A percentile compares a stretch with the other conserved stretches of the same genome.
These are phyloP conservation scores for Phoma herbarum DNA, from an alignment of 2,329 filamentous ascomycete species.

Conservation along the genomic window DNA sequence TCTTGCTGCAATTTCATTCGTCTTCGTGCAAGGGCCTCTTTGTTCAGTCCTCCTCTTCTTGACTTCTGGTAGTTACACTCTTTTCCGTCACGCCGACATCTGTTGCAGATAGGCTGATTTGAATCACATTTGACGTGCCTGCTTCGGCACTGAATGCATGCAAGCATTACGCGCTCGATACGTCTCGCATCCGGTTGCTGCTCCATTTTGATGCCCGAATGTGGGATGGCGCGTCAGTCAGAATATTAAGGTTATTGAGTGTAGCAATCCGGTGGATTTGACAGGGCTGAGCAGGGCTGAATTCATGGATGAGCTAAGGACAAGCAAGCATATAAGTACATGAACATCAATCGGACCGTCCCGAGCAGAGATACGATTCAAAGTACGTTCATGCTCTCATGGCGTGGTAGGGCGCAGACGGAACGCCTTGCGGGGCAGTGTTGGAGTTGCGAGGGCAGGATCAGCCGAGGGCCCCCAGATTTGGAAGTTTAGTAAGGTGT, in stretches of 20 bases:
- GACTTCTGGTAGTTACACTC: constrained; percentile 47
- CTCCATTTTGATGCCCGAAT: constrained; percentile 30
- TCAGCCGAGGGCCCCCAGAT: neutral
- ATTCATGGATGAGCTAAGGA: no score
- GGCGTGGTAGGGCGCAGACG: neutral
- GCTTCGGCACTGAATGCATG: constrained; percentile 46
- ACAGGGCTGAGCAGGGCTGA: neutral
- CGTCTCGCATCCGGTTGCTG: constrained; percentile 26
- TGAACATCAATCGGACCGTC: neutral
- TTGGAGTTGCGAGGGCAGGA: constrained; percentile 2
- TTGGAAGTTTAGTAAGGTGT: neutral
- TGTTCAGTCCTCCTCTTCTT: constrained; percentile 46
- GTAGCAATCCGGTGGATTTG: neutral
- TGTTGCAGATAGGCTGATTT: constrained; percentile 41
- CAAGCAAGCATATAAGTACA: neutral
- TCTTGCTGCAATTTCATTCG: constrained; percentile 40
- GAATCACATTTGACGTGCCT: constrained; percentile 49
- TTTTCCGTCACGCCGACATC: constrained; percentile 46
- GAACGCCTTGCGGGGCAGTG: constrained; percentile 14
- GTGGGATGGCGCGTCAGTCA: neutral
- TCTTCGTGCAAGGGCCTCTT: constrained; percentile 43
- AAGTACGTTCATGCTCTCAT: neutral
- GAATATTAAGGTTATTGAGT: neutral
- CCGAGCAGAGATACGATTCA: neutral
- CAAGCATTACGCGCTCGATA: constrained; percentile 42